These are phyloP conservation scores for Exophiala xenobiotica DNA, from an alignment of 2,329 filamentous ascomycete genomes.

Conservation along the genomic window DNA sequence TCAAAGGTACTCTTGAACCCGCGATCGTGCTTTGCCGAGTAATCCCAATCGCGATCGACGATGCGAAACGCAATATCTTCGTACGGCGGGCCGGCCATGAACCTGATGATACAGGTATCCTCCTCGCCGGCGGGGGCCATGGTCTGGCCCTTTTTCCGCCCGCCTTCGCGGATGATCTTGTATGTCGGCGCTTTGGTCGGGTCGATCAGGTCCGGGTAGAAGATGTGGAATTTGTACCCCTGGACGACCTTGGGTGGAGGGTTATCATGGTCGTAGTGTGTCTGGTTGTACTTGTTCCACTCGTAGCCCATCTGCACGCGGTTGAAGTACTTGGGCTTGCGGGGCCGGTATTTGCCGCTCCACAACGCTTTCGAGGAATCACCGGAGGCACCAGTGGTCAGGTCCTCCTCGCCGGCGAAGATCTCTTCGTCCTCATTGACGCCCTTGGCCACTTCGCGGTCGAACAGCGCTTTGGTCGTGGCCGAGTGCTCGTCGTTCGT, in stretches of 20 bases:
- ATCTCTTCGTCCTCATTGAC: constrained; percentile 94
- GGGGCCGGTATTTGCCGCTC: constrained; percentile 75
- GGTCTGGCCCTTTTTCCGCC: constrained; percentile 83
- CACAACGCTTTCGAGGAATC: constrained; percentile 49
- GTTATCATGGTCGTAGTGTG: constrained; percentile 97
- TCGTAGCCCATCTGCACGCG: constrained; percentile 98
- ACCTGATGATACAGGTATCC: constrained; percentile 94
- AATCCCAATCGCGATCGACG: constrained; percentile 98
- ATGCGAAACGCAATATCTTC: constrained; percentile 97
- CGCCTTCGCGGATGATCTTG: constrained; percentile 90
- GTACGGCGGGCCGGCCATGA: constrained; percentile 92
- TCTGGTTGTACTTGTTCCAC: constrained; percentile 99
- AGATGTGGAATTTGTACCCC: constrained; percentile 99
- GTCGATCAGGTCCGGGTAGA: constrained; percentile 96
- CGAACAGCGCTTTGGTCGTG: constrained; percentile 80
- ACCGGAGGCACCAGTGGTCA: constrained; percentile 41
- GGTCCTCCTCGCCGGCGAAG: constrained; percentile 83
- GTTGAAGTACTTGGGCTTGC: constrained; percentile 97
- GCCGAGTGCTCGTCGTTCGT: constrained; percentile 17
- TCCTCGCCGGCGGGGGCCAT: constrained; percentile 92
- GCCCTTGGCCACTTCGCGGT: constrained; percentile 87
- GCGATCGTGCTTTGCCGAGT: constrained; percentile 89
- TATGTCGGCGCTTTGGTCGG: constrained; percentile 93
- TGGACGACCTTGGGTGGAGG: constrained; percentile 97
- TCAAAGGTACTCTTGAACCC: constrained; percentile 97